Evolutionary conservation across 2,329 filamentous ascomycete genomes (phyloP).

Genomic region (Aureobasidium leucospermi): DNA sequence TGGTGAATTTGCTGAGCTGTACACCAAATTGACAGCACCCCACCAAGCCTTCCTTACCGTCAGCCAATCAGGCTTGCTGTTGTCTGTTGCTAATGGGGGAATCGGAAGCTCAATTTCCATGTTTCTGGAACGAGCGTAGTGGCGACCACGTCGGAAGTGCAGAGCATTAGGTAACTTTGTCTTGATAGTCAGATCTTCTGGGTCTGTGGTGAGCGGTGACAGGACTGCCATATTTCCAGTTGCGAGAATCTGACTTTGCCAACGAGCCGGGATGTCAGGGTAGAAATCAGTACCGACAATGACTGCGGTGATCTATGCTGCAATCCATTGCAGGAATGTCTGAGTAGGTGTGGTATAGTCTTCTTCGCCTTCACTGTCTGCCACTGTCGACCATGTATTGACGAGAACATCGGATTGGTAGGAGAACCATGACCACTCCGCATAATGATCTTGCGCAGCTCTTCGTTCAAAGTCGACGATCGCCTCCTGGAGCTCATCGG

Average conservation of each 20-base stretch:
- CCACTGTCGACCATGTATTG: conserved; percentile 35
- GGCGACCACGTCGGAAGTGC: conserved; percentile 33
- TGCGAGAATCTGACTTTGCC: conserved; percentile 12
- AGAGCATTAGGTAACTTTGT: conserved; percentile 39
- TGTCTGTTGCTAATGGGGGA: conserved; percentile 23
- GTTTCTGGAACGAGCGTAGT: conserved; percentile 13
- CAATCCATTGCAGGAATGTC: conserved; percentile 30
- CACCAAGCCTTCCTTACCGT: conserved; percentile 43
- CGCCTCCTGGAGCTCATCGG: conserved; percentile 27
- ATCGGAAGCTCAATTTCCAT: conserved; percentile 38
- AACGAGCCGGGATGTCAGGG: conserved; percentile 11
- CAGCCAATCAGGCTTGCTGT: conserved; percentile 32
- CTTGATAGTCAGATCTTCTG: conserved; percentile 23
- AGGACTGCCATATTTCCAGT: conserved; percentile 30
- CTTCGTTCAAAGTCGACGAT: conserved; percentile 32
- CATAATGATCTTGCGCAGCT: conserved; percentile 27
- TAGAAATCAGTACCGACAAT: conserved; percentile 12
- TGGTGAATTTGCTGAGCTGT: conserved; percentile 23
- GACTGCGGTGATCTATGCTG: conserved; percentile 27
- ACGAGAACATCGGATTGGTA: conserved; percentile 40
- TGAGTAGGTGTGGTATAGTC: conserved; percentile 29
- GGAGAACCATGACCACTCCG: conserved; percentile 46
- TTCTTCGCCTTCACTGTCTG: conserved; percentile 23
- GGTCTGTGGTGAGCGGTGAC: conserved; percentile 4
- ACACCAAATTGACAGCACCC: conserved; percentile 40